Base-by-base conservation (phyloP, 176 grass and related monocot genomes). In the Cocos nucifera region DNA sequence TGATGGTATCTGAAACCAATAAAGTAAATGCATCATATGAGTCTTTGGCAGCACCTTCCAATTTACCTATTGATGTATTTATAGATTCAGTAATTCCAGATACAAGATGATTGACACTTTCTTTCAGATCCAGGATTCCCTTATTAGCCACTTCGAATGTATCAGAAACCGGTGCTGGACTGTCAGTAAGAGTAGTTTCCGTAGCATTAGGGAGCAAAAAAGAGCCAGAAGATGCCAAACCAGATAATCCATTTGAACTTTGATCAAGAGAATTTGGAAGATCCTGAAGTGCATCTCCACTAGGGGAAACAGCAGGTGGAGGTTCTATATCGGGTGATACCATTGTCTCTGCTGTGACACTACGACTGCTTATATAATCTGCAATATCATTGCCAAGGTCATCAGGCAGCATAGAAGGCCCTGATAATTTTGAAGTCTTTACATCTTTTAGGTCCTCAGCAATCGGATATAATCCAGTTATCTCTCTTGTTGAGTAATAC, bases 21-120 rank as follows among this genome's bases (percentile, higher is more conserved):
- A 79, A 67, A 64, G 77, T 65, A 27, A 97, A 65, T 58, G 78
- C 77, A 58, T 85, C 73, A 66, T 91, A 80, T 5, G 75, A 80
- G 19, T 83, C 75, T 65, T 83, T 88, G 32, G 91, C 66, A 62
- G 78, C 58, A 71, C 85, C 93, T 83, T 97, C 83, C 22, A 84
- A 74, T 71, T 79, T 83, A 75, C 83, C 81, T 4, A 91, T 51
- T 74, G 75, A 75, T 61, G 73, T 84, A 61, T 77, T 56, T 54
- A 87, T 48, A 55, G 67, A 74, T 35, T 96, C 64, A 64, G 87
- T 32, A 63, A 87, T 29, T 89, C 81, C 66, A 30, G 83, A 68
- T 28, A 87, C 58, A 58, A 73, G 69, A 50, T 72, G 25, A 16
- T 44, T 51, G 49, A 56, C 28, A 49, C 23, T 63, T 48, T 63